A percentile compares a stretch with the other conserved stretches of the same genome.
These are phyloP conservation scores for Neurospora sp. DNA, from an alignment of 495 filamentous ascomycete species.

Conservation along the genomic window DNA sequence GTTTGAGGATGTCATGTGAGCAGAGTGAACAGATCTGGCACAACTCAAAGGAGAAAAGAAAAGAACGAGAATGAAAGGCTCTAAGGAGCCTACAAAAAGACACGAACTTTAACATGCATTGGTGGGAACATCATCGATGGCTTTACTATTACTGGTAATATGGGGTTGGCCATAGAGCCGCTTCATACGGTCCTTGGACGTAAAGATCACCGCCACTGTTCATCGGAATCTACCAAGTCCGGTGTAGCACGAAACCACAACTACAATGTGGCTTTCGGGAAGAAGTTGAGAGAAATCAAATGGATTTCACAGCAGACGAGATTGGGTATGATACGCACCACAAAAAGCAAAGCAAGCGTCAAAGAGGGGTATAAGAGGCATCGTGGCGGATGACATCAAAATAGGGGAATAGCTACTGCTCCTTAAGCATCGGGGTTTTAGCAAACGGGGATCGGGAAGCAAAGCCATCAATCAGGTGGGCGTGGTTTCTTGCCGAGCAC, in stretches of 20 bases:
- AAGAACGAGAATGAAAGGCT: neutral
- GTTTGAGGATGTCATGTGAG: slow-evolving; percentile 51
- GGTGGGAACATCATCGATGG: neutral
- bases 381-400: neutral
- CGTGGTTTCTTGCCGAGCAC: neutral
- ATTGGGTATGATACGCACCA: neutral
- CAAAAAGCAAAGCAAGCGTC: neutral
- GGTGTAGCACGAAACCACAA: no score
- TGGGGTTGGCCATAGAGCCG: neutral
- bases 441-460: neutral
- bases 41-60: neutral
- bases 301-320: neutral
- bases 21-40: neutral
- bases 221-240: neutral
- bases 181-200: neutral
- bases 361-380: neutral
- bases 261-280: no score
- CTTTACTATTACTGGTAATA: neutral
- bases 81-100: neutral
- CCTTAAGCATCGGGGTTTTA: neutral
- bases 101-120: neutral
- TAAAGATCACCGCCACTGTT: neutral
- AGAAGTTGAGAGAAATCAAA: no score
- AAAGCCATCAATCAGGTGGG: neutral
- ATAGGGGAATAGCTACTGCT: neutral